Base-by-base conservation (phyloP, 805 yeast species). In the Zygosaccharomyces kombuchaensis region DNA sequence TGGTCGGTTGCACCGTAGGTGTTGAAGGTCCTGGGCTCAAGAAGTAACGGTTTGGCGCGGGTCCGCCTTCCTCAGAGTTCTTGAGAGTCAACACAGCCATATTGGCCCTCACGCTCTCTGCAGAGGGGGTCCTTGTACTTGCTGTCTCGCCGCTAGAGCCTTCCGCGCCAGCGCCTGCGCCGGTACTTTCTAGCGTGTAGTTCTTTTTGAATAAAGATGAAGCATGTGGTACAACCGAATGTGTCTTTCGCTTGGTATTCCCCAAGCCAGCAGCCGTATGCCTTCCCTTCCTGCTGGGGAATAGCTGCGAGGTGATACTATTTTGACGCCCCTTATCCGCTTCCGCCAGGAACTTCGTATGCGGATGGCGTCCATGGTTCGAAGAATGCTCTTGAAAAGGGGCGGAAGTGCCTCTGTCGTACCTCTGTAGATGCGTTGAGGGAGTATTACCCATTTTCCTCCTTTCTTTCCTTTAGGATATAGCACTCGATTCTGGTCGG, bases 1-100 rank as follows among this genome's bases (percentile, higher is more conserved):
- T 51, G 10, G 59, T 51, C 8, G 53, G 56, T 25, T 52, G 50
- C 12, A 56, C 62, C 14, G 59, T 57, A 6, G 62, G 54, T 10
- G 48, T 39, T 2, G 59, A 45, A 17, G 57, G 60, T 1, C 59
- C 59, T 6, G 58, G 58, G 25, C 53, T 54, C 26, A 48, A 34
- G 23, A 53, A 45, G 5, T 51, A 37, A 4, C 55, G 50, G 9
- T 42, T 40, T n/a, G 34, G 44, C 34, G 26, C 23, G 10, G 47
- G 36, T 3, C 40, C 40, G 23, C 3, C 25, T 9, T 43, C 50
- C 13, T 43, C 27, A 2, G 52, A 41, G 22, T 36, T 36, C 29
- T 47, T 52, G 23, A 55, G 26, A 27, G 58, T 47, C 12, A 55
- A 43, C 27, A 51, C 57, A 9, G 58, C 58, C 48, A 55, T 46